Evolutionary conservation across 2,329 filamentous ascomycete species (phyloP), one percentile per base, ranked within the genome.

Genomic region (Colletotrichum sp.): DNA sequence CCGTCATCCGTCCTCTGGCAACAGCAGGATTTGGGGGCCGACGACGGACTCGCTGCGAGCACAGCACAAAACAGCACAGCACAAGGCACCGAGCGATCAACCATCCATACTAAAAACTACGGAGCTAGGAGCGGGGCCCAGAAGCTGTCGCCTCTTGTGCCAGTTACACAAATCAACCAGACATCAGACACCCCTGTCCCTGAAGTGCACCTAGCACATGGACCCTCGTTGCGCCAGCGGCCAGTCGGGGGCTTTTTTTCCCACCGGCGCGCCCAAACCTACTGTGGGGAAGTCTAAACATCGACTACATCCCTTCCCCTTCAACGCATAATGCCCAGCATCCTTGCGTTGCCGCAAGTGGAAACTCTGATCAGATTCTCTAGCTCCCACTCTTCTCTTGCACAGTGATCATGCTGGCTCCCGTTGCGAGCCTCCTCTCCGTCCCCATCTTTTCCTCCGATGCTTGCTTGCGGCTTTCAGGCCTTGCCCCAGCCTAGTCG

Each of bases 241-340:
- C 75, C 75, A 77, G 76, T 77, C 77, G 77, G 79, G 81, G 80
- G 78, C 79, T 76, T 78, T 78, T 78, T 76, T 79, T 77, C 77
- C 75, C 67, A 77, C 78, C 79, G 78, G 80, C 78, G 75, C 67
- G 80, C 78, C 80, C 79, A 82, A 81, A 80, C 80, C 79, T 81
- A 77, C 77, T 81, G 80, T 83, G 82, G 80, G 81, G 81, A 80
- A 83, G 78, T 78, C 81, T 82, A 82, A 81, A 81, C 81, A 79
- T 80, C 80, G 77, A 80, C 79, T 80, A 82, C 80, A 78, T 76
- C 71, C 71, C 75, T 74, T 76, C 77, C 78, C 78, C 78, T 79
- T 81, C 81, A 81, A 83, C 82, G 83, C 83, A 83, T 81, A 80
- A 82, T 80, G 82, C 78, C 77, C 80, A 80, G 81, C 80, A 77